A percentile compares a stretch with the other conserved stretches of the same genome.
phyloP scores from a whole-genome alignment of 2,329 filamentous ascomycete genomes.

The Ophiocordyceps camponoti-saundersi region DNA sequence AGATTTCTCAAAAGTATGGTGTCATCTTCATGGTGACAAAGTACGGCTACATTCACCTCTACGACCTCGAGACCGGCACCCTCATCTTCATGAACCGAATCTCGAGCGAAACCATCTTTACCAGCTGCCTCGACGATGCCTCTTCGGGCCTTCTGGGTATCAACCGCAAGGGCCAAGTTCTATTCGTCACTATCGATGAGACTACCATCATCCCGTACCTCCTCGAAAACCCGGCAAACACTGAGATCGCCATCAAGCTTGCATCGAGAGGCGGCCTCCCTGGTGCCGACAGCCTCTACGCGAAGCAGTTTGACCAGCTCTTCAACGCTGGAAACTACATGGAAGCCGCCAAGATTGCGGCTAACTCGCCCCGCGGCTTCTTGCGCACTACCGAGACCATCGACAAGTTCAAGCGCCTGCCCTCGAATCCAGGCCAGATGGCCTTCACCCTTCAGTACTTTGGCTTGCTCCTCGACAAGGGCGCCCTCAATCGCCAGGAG shows the following conservation, averaged over 20 bases:
- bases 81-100: conserved; percentile 99
- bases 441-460: conserved; percentile 96
- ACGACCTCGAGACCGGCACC: conserved; percentile 87
- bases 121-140: conserved; percentile 67
- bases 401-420: conserved; percentile 82
- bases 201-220: conserved; percentile 83
- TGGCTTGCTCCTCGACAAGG: conserved; percentile 92
- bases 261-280: conserved; percentile 86
- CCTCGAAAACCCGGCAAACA: conserved; percentile 89
- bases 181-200: conserved; percentile 89
- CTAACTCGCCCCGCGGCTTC: conserved; percentile 91
- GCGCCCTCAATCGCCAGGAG: conserved; percentile 79
- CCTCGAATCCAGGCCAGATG: conserved; percentile 68
- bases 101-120: conserved; percentile 97
- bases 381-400: conserved; percentile 89
- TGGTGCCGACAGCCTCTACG: conserved; percentile 85
- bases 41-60: conserved; percentile 97
- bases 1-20: conserved; percentile 91
- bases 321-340: conserved; percentile 65
- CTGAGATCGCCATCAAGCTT: conserved; percentile 85
- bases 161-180: conserved; percentile 92
- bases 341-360: conserved; percentile 88
- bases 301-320: conserved; percentile 80
- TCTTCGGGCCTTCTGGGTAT: conserved; percentile 84
- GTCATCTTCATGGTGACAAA: conserved; percentile 96